These are phyloP conservation scores for Amphicarpaea edgeworthii DNA, from an alignment of 306 rosid genomes.

Conservation along the genomic window DNA sequence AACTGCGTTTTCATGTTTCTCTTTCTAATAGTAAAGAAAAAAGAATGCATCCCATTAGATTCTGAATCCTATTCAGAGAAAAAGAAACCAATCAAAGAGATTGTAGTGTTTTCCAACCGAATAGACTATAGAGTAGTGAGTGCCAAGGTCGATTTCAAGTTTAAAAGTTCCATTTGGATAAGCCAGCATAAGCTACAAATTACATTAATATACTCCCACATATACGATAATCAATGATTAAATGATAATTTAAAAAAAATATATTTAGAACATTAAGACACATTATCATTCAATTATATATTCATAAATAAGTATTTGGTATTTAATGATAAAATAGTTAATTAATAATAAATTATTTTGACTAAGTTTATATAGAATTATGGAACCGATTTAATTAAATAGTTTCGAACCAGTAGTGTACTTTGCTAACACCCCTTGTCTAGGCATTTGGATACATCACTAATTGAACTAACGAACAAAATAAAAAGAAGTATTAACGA, in stretches of 20 bases:
- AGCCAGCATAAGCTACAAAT: too few species aligned
- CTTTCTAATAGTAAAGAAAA: slow-evolving; percentile 19
- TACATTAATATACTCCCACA: too few species aligned
- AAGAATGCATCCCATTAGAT: background rate
- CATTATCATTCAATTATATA: background rate
- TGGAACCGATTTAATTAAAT: background rate
- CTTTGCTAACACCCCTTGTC: background rate
- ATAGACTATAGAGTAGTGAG: background rate
- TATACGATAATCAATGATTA: background rate
- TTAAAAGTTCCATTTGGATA: background rate
- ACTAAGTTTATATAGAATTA: background rate
- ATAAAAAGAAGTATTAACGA: background rate
- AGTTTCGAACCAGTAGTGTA: background rate
- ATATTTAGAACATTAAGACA: background rate
- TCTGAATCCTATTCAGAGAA: background rate
- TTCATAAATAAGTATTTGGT: background rate
- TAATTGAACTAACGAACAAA: background rate
- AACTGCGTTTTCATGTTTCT: background rate
- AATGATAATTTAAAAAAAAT: background rate
- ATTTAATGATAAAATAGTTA: background rate
- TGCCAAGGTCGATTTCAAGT: background rate
- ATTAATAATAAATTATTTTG: background rate
- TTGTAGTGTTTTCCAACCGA: slow-evolving; percentile 1
- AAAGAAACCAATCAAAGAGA: background rate
- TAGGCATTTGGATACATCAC: background rate